These are phyloP conservation scores for Nadsonia fulvescens DNA, from an alignment of 805 yeast genomes.

Conservation along the genomic window DNA sequence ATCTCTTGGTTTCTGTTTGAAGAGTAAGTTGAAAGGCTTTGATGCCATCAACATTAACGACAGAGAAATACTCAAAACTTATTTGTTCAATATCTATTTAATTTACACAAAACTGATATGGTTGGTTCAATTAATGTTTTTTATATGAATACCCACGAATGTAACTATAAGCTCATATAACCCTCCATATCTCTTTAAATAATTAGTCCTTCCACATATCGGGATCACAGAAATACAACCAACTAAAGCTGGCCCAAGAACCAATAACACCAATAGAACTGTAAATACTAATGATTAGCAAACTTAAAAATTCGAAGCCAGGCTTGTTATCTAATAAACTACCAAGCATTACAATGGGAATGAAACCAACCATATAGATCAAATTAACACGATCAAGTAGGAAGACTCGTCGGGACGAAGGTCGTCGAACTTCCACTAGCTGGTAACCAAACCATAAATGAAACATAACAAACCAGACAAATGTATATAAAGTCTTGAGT, in stretches of 20 bases:
- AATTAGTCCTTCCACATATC: slow-evolving; percentile 9
- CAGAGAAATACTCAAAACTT: background rate
- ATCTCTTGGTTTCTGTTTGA: too few species aligned
- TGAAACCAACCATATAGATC: slow-evolving; percentile 46
- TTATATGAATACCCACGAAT: background rate
- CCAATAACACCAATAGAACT: slow-evolving; percentile 72
- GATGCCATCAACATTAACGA: background rate
- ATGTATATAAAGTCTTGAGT: slow-evolving; percentile 57
- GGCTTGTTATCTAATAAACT: slow-evolving; percentile 37
- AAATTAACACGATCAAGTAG: slow-evolving; percentile 53
- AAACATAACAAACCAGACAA: slow-evolving; percentile 71
- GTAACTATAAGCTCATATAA: background rate
- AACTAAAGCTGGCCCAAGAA: slow-evolving; percentile 76
- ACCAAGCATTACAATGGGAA: slow-evolving; percentile 41
- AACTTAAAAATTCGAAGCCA: slow-evolving; percentile 51
- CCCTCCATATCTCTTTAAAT: background rate
- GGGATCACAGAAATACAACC: slow-evolving; percentile 78
- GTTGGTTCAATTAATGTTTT: background rate
- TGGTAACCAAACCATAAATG: slow-evolving; percentile 47
- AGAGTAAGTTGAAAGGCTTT: background rate
- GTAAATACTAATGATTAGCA: slow-evolving; percentile 73
- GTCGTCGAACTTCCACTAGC: slow-evolving; percentile 13
- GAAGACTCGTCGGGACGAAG: slow-evolving; percentile 22
- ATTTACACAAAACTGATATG: background rate
- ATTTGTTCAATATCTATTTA: background rate